These are phyloP conservation scores for Trametes cubensis DNA, from an alignment of 768 basidiomycete genomes.

Conservation along the genomic window DNA sequence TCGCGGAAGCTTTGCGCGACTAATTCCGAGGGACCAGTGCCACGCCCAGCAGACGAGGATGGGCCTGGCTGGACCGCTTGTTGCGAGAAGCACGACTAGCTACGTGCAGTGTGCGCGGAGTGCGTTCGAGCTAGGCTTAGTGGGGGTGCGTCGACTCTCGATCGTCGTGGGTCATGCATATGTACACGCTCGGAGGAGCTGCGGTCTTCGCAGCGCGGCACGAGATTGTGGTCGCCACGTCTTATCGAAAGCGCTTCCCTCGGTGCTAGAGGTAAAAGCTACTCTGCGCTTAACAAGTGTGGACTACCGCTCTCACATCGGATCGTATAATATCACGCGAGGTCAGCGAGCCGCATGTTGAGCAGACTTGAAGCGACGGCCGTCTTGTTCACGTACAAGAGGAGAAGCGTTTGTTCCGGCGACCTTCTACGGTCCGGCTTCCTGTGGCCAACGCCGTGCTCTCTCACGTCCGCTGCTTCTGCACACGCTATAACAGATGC, in stretches of 20 bases:
- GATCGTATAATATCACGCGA: background rate
- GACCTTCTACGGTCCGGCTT: slow-evolving; percentile 14
- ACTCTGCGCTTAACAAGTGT: background rate
- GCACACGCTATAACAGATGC: background rate
- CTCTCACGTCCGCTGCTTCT: slow-evolving; percentile 11
- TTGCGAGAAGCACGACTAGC: slow-evolving; percentile 2
- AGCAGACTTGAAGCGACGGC: background rate
- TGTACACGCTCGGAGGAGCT: no score
- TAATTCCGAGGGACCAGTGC: slow-evolving; percentile 13
- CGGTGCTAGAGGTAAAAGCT: slow-evolving; percentile 11
- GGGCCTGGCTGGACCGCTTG: slow-evolving; percentile 6
- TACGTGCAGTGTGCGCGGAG: background rate
- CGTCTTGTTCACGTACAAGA: slow-evolving; percentile 13
- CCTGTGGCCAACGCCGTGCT: background rate
- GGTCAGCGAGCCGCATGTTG: background rate
- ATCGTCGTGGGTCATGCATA: slow-evolving; percentile 5
- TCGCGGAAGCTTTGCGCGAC: slow-evolving; percentile 18
- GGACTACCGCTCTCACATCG: background rate
- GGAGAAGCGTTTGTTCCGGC: slow-evolving; percentile 12
- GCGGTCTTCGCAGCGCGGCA: no score
- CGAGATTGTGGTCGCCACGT: background rate
- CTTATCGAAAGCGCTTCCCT: background rate
- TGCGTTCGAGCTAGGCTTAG: slow-evolving; percentile 1
- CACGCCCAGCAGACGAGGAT: slow-evolving; percentile 15
- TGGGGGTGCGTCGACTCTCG: slow-evolving; percentile 3